Base-by-base conservation (phyloP, 768 basidiomycete species). In the Strobilomyces echinocephalus region DNA sequence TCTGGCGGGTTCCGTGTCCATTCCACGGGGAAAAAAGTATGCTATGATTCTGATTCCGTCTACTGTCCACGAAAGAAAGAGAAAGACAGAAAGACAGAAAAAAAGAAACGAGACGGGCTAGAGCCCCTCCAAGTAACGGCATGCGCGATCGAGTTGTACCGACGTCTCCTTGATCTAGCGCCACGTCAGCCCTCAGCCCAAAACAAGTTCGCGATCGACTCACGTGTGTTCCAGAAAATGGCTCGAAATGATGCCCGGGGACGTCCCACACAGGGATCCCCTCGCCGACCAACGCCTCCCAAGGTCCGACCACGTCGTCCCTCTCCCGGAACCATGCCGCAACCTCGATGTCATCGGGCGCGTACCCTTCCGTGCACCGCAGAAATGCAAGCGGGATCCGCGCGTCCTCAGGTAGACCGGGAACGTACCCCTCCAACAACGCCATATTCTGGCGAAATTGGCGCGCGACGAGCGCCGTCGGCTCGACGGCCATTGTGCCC, bases 161-260 rank as follows among this genome's bases (percentile, higher is more conserved):
- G 24, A 24, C 24, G 24, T 24, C 24, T 24, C 24, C 24, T 24
- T 4, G 24, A 24, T 24, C 24, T 24, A 24, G 4, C 24, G 24
- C 2, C 24, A 24, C 24, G 4, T 24, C 24, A 5, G 31, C 11
- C 31, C 31, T 33, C 11, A 8, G 11, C 11, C 31, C 31, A 8
- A 33, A 33, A 33, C 31, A 33, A 33, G 24, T 24, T 24, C 24
- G 24, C 24, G 24, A 24, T 24, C 24, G 4, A 24, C 31, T 33
- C 31, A 7, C 31, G 11, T 33, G 11, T 8, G 11, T 2, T 9
- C 11, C 54, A 43, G 76, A 70, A 62, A 88, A 88, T 0, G 78
- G 72, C 57, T 77, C 65, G 55, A 88, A 87, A 57, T 88, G 87
- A 63, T 87, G 67, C 0, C 87, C 87, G 0, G 85, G 81, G 4